These are phyloP conservation scores for Macrolepiota dolichaula DNA, from an alignment of 768 basidiomycete genomes.

Conservation along the genomic window DNA sequence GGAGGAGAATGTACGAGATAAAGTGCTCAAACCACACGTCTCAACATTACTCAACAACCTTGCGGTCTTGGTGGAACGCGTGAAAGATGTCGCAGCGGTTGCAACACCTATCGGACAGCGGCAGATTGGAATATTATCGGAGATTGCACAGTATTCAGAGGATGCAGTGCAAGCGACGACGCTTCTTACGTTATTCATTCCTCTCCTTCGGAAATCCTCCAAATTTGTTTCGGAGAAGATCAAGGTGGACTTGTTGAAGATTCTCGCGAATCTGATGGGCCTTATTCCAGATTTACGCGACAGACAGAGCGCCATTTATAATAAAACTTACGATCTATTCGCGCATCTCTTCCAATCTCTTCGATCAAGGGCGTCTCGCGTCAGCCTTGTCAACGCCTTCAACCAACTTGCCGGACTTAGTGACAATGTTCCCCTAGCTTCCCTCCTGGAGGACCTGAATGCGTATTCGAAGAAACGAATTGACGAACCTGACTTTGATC, in stretches of 20 bases:
- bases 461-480: conserved; percentile 79
- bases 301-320: conserved; percentile 37
- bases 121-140: conserved; percentile 78
- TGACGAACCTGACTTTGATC: conserved; percentile 92
- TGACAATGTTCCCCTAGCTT: conserved; percentile 41
- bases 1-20: conserved; percentile 45
- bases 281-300: conserved; percentile 63
- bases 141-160: conserved; percentile 69
- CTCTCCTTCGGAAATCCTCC: conserved; percentile 73
- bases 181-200: conserved; percentile 70
- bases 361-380: conserved; percentile 67
- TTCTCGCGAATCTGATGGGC: conserved; percentile 61
- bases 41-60: conserved; percentile 70
- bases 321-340: conserved; percentile 60
- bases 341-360: conserved; percentile 76
- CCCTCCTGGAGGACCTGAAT: conserved; percentile 69
- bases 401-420: conserved; percentile 38
- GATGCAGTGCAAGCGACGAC: conserved; percentile 70
- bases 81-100: conserved; percentile 44
- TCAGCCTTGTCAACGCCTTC: conserved; percentile 67
- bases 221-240: conserved; percentile 81
- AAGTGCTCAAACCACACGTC: conserved; percentile 67
- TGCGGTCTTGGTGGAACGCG: conserved; percentile 61
- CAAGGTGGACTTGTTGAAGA: conserved; percentile 78
- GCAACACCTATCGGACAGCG: conserved; percentile 72